A percentile compares a stretch with the other conserved stretches of the same genome.
Evolutionary conservation across 2,329 filamentous ascomycete genomes (phyloP).

Genomic region (Ceratocystiopsis brevicomis): DNA sequence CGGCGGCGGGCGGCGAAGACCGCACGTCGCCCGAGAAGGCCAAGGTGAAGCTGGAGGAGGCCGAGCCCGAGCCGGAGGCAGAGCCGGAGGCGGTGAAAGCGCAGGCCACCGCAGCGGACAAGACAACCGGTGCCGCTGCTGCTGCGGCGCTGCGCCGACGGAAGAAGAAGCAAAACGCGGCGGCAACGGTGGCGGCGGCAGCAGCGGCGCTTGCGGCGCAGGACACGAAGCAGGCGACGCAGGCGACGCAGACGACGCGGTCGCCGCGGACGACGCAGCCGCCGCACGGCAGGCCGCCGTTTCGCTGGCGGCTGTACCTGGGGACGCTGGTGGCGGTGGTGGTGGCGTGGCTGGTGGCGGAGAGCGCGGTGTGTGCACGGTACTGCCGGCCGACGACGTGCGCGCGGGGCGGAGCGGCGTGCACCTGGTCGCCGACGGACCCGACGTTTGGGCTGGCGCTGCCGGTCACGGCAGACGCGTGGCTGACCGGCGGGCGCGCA

Average conservation of each 20-base stretch:
- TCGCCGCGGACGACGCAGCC: neutral
- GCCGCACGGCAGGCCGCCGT: conserved; percentile 14
- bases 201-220: neutral
- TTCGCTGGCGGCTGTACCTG: conserved; percentile 29
- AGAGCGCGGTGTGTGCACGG: conserved; percentile 30
- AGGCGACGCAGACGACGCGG: too few species aligned
- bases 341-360: conserved; percentile 33
- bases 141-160: too few species aligned
- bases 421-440: conserved; percentile 37
- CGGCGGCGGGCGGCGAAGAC: neutral
- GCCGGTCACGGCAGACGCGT: conserved; percentile 44
- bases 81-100: neutral
- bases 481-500: conserved; percentile 33
- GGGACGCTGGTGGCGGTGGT: conserved; percentile 26
- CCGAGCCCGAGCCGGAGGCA: neutral
- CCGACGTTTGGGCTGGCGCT: conserved; percentile 41
- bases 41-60: neutral
- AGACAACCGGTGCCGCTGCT: neutral
- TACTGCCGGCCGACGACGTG: conserved; percentile 38
- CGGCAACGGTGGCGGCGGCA: neutral
- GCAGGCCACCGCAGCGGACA: neutral
- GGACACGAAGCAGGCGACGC: neutral
- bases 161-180: neutral
- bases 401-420: conserved; percentile 20
- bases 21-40: neutral